A percentile compares a stretch with the other conserved stretches of the same genome.
Evolutionary conservation across 306 rosid genomes (phyloP).

Genomic region (Trichosanthes cucumerina): DNA sequence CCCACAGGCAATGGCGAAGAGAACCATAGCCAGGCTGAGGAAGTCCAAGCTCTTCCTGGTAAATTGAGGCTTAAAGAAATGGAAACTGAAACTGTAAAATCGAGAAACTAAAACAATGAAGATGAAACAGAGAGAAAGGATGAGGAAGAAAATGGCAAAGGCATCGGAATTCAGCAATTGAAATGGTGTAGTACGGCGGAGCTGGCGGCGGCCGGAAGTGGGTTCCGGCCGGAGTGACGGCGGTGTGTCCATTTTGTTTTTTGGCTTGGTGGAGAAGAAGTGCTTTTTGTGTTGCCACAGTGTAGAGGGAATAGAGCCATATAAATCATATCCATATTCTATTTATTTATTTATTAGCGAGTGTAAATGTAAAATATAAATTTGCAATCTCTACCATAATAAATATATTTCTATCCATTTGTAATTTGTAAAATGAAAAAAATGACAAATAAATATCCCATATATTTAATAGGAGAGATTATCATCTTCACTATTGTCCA

Average conservation of each 20-base stretch:
- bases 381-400: not conserved
- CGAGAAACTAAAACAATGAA: constrained; percentile 39
- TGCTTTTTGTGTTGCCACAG: not conserved
- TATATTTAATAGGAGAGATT: no score
- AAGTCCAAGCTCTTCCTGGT: constrained; percentile 76
- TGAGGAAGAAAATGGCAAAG: constrained; percentile 25
- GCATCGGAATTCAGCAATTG: constrained; percentile 34
- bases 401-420: not conserved
- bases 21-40: constrained; percentile 57
- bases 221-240: constrained; percentile 40
- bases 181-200: constrained; percentile 33
- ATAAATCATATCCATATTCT: constrained; percentile 7
- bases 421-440: not conserved
- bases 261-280: not conserved
- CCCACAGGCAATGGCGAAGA: constrained; percentile 78
- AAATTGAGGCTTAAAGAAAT: constrained; percentile 45
- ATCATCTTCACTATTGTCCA: no score
- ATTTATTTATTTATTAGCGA: not conserved
- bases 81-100: constrained; percentile 33
- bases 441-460: no score
- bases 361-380: not conserved
- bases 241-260: constrained; percentile 26
- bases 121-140: constrained; percentile 31
- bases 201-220: constrained; percentile 10
- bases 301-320: constrained; percentile 5